phyloP scores from a whole-genome alignment of 1,284 basidiomycete species.

The Hymenochaete sp. region DNA sequence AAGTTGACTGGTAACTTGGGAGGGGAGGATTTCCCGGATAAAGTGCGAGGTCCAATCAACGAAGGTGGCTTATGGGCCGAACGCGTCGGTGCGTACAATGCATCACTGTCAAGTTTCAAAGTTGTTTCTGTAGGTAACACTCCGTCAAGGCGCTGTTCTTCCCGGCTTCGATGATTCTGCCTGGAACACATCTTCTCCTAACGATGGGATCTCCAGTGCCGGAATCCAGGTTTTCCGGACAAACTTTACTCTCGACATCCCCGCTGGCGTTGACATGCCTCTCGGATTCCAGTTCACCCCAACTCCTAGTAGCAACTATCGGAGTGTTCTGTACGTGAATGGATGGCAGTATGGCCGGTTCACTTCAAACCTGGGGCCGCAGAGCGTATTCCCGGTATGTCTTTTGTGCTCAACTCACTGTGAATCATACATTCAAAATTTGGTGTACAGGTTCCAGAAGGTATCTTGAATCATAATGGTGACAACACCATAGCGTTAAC shows the following conservation, averaged over 20 bases:
- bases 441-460: conserved; percentile 21
- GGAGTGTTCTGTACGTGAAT: conserved; percentile 68
- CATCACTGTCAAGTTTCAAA: too few relatives aligned
- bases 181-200: conserved; percentile 49
- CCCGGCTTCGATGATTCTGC: conserved; percentile 58
- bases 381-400: conserved; percentile 70
- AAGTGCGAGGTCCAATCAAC: conserved; percentile 59
- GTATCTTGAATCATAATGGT: not conserved
- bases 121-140: too few relatives aligned
- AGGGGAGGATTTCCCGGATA: conserved; percentile 71
- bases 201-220: conserved; percentile 49
- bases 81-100: too few relatives aligned
- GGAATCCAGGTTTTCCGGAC: conserved; percentile 77
- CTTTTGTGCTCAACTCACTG: conserved; percentile 65
- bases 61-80: conserved; percentile 78
- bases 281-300: conserved; percentile 65
- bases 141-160: conserved; percentile 84
- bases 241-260: conserved; percentile 54
- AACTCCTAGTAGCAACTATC: conserved; percentile 43
- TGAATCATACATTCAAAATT: conserved; percentile 71
- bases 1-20: conserved; percentile 76
- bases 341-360: conserved; percentile 84
- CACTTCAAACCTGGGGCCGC: conserved; percentile 68
- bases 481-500: conserved; percentile 62
- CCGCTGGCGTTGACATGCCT: conserved; percentile 49